phyloP scores from a whole-genome alignment of 768 basidiomycete species.

The Leccinum obscurum region DNA sequence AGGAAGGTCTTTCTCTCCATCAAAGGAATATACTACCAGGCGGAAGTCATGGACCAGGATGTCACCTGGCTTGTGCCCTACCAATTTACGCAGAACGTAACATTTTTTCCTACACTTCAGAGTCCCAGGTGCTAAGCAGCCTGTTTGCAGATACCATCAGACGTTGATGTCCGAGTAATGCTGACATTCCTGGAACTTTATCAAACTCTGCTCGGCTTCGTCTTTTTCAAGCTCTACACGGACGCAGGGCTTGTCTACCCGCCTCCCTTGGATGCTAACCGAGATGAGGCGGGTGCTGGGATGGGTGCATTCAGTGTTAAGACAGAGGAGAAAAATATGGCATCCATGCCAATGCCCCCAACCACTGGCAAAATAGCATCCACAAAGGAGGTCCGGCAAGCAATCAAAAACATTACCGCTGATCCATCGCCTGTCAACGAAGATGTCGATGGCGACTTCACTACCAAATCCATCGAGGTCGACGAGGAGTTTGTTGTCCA shows the following conservation, averaged over 20 bases:
- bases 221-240: constrained; percentile 98
- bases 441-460: constrained; percentile 41
- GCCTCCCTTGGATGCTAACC: constrained; percentile 80
- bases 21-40: constrained; percentile 98
- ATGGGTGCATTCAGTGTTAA: constrained; percentile 85
- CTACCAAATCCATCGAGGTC: constrained; percentile 32
- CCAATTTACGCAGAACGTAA: constrained; percentile 92
- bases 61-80: constrained; percentile 98
- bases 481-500: constrained; percentile 72
- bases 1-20: constrained; percentile 94
- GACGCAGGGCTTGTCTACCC: constrained; percentile 92
- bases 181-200: constrained; percentile 97
- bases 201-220: constrained; percentile 93
- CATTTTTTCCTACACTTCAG: constrained; percentile 23
- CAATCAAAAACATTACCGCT: constrained; percentile 46
- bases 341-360: constrained; percentile 17
- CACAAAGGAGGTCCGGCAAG: constrained; percentile 53
- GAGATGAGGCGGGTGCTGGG: constrained; percentile 84
- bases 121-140: constrained; percentile 9
- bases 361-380: constrained; percentile 41
- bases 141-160: constrained; percentile 72
- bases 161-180: constrained; percentile 98
- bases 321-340: constrained; percentile 36
- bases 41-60: constrained; percentile 88
- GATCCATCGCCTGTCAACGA: constrained; percentile 25